phyloP scores from a whole-genome alignment of 805 yeast genomes.

The Metschnikowia gelsemii region DNA sequence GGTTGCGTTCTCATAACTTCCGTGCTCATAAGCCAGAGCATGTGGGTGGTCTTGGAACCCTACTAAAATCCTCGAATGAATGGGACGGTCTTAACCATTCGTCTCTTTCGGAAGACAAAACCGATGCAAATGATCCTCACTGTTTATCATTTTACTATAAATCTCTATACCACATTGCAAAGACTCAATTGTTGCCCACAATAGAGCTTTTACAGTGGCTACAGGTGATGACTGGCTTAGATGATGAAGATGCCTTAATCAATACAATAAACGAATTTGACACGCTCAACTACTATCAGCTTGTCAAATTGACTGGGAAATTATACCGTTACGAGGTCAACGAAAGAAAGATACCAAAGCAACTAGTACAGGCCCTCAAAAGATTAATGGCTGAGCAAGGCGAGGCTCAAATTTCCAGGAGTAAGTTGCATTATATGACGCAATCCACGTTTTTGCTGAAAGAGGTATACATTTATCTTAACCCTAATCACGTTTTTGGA shows the following conservation, averaged over 20 bases:
- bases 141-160: constrained; percentile 62
- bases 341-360: constrained; percentile 62
- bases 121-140: constrained; percentile 36
- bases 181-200: constrained; percentile 65
- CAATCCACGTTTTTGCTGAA: constrained; percentile 40
- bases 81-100: constrained; percentile 13
- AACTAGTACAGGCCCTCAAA: constrained; percentile 29
- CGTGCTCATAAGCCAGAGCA: constrained; percentile 37
- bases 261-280: constrained; percentile 54
- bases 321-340: constrained; percentile 82
- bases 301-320: constrained; percentile 62
- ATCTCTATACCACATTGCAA: constrained; percentile 63
- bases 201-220: constrained; percentile 86
- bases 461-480: constrained; percentile 47
- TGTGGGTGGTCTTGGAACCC: constrained; percentile 29
- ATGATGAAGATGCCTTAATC: constrained; percentile 60
- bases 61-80: constrained; percentile 16
- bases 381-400: constrained; percentile 38
- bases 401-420: constrained; percentile 30
- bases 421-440: constrained; percentile 38
- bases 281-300: constrained; percentile 63
- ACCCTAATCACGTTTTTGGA: constrained; percentile 52
- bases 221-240: constrained; percentile 75
- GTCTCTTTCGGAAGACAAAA: constrained; percentile 26
- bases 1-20: constrained; percentile 75